phyloP scores from a whole-genome alignment of 2,329 filamentous ascomycete genomes.

The Ophiocordyceps camponoti-rufipedis region DNA sequence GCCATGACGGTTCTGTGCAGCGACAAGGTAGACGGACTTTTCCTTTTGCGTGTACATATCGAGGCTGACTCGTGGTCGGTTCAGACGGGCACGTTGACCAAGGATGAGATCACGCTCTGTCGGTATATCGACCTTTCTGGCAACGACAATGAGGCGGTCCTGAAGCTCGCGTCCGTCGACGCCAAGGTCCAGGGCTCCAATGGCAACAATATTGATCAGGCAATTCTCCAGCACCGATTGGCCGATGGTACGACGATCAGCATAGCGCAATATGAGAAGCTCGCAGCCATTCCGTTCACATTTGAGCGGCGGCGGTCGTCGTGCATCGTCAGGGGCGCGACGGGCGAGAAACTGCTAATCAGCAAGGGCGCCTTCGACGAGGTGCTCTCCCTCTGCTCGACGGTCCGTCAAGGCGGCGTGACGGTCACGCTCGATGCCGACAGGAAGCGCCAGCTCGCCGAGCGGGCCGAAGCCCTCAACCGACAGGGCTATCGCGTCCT shows the following conservation, averaged over 20 bases:
- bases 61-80: not conserved
- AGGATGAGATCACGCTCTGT: slow-evolving; percentile 10
- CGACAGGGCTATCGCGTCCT: slow-evolving; percentile 8
- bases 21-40: slow-evolving; percentile 8
- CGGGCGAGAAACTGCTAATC: slow-evolving; percentile 9
- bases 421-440: slow-evolving; percentile 5
- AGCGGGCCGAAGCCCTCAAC: slow-evolving; percentile 5
- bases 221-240: slow-evolving; percentile 6
- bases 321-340: slow-evolving; percentile 7
- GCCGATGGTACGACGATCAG: slow-evolving; percentile 4
- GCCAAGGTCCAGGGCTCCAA: slow-evolving; percentile 8
- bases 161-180: slow-evolving; percentile 11
- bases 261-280: slow-evolving; percentile 7
- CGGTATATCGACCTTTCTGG: slow-evolving; percentile 7
- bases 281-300: slow-evolving; percentile 8
- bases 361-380: slow-evolving; percentile 13
- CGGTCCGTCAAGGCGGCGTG: slow-evolving; percentile 4
- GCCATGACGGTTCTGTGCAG: slow-evolving; percentile 13
- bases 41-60: not conserved
- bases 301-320: slow-evolving; percentile 10
- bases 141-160: slow-evolving; percentile 4
- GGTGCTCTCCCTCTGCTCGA: slow-evolving; percentile 7
- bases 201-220: slow-evolving; percentile 11
- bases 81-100: slow-evolving; percentile 11
- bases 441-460: slow-evolving; percentile 1